These are phyloP conservation scores for Cavenderia fasciculata DNA, from an alignment of 78 protist genomes.

Conservation along the genomic window DNA sequence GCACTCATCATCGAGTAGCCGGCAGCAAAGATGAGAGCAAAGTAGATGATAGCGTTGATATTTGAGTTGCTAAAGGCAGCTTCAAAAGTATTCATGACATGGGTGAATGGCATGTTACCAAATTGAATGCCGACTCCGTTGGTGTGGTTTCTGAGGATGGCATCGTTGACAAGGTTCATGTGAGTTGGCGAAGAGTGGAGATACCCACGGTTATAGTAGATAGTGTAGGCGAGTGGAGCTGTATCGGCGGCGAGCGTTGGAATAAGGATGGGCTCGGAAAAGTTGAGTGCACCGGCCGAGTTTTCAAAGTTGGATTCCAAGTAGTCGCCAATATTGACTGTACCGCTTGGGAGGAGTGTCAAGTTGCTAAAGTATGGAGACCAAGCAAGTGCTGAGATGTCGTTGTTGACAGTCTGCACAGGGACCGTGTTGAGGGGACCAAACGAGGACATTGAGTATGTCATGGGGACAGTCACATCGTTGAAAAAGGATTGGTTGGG, in stretches of 20 bases:
- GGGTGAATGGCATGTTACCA: slow-evolving; percentile 30
- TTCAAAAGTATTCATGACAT: slow-evolving; percentile 13
- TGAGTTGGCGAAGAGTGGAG: slow-evolving; percentile 36
- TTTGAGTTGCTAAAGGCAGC: neutral
- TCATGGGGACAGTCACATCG: neutral
- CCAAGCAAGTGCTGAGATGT: neutral
- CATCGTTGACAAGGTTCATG: slow-evolving; percentile 18
- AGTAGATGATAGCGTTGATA: slow-evolving; percentile 9
- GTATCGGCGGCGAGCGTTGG: too few species aligned
- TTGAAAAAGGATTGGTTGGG: neutral
- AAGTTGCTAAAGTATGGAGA: neutral
- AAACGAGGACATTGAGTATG: slow-evolving; percentile 2
- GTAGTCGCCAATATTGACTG: neutral
- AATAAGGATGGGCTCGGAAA: neutral
- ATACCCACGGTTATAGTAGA: neutral
- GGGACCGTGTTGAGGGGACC: neutral
- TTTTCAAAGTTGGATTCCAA: neutral
- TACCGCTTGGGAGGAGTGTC: neutral
- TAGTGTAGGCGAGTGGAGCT: neutral
- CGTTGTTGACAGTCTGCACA: neutral
- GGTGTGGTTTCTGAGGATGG: neutral
- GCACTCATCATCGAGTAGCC: slow-evolving; percentile 29
- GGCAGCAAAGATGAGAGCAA: neutral
- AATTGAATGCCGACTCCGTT: slow-evolving; percentile 11
- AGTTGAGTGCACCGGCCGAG: slow-evolving; percentile 15